Percentiles rank a stretch among this genome's conserved stretches.
Evolutionary conservation across 1,284 basidiomycete species (phyloP).

Genomic region (Austroboletus novae-zelandiae): DNA sequence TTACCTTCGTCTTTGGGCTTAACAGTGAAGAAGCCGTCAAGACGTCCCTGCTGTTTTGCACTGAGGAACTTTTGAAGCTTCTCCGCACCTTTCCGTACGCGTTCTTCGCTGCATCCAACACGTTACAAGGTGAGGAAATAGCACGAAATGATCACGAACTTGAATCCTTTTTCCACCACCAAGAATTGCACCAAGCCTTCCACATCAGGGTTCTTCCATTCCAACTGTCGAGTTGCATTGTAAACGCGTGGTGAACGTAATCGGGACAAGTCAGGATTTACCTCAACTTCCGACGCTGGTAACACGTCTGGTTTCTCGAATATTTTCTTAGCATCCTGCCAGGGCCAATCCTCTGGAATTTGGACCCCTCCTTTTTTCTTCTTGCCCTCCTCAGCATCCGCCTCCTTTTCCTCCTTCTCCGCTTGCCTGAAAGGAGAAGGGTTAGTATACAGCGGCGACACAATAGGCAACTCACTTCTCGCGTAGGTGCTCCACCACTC

Average conservation of each 20-base stretch:
- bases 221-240: constrained; percentile 56
- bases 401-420: constrained; percentile 56
- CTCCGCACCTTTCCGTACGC: constrained; percentile 93
- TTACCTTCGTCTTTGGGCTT: constrained; percentile 48
- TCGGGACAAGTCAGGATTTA: constrained; percentile 31
- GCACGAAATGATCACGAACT: constrained; percentile 45
- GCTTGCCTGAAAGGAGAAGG: constrained; percentile 32
- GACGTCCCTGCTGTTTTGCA: constrained; percentile 92
- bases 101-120: constrained; percentile 73
- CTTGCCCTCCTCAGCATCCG: constrained; percentile 40
- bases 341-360: constrained; percentile 94
- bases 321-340: constrained; percentile 90
- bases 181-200: constrained; percentile 95
- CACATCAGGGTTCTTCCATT: constrained; percentile 93
- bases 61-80: constrained; percentile 87
- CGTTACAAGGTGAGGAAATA: constrained; percentile 1
- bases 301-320: constrained; percentile 90
- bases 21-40: constrained; percentile 93
- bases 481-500: constrained; percentile 79
- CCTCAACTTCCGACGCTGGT: constrained; percentile 86
- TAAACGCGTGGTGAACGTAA: background rate
- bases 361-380: constrained; percentile 70
- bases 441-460: constrained; percentile 2
- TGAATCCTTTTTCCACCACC: constrained; percentile 96
- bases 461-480: constrained; percentile 57